Evolutionary conservation across 164 flowering plant genomes (phyloP), one percentile per base, ranked within the genome.

Genomic region (Umbilicus rupestris): DNA sequence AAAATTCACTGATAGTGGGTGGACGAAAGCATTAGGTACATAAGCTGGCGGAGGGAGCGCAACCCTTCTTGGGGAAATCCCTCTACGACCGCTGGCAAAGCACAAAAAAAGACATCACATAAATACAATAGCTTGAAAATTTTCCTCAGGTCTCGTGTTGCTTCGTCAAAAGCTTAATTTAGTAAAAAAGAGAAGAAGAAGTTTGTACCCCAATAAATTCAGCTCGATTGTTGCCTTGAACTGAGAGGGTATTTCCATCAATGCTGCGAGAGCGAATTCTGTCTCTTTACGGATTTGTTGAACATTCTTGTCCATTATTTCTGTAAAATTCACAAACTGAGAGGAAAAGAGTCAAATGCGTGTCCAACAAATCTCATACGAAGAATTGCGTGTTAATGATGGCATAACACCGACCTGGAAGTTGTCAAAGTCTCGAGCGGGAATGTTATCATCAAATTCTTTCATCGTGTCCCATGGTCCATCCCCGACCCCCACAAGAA

Each of bases 301-400:
- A 9, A 70, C 71, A 58, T 81, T 82, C 80, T 84, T 87, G 31
- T 83, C 69, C 96, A 92, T 89, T 22, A 92, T 88, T 50, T 85
- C 90, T 2, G 98, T 92, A 62, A 92, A 92, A 72, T 92, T 90
- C 69, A 90, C 96, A 82, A 91, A 91, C 97, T 91, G 58, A 16
- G 67, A 62, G 24, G 29, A 72, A 47, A 76, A 42, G 16, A 30
- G 45, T 39, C 20, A 29, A 65, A 39, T 63, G 58, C 1, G 57
- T 20, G 45, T 52, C 30, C 57, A 50, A 29, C 12, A 0, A 64
- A 16, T n/a, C 11, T 24, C 44, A 19, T 19, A 24, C 22, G 28
- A 33, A 28, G 62, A 37, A 28, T 46, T 28, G 37, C 3, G 9
- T 47, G 14, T 44, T 19, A 12, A 33, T 16, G 35, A 42, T 24